A percentile compares a stretch with the other conserved stretches of the same genome.
Evolutionary conservation across 148 eudicot genomes (phyloP).

Genomic region (Vaccinium corymbosum): DNA sequence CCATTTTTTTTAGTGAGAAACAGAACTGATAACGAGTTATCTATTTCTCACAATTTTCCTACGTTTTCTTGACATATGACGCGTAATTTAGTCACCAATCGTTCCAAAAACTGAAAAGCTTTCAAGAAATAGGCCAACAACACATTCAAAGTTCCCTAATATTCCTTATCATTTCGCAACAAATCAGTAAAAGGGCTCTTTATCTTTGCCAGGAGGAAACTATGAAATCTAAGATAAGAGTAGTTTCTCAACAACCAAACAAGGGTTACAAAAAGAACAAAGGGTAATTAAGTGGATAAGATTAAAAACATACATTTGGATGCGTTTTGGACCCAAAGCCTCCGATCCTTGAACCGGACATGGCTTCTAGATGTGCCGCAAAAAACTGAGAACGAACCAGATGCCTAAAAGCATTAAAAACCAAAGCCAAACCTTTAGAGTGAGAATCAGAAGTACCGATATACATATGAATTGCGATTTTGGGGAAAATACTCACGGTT

Average conservation of each 20-base stretch:
- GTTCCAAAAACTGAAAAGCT: background rate
- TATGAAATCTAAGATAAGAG: background rate
- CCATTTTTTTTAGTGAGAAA: background rate
- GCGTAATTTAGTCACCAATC: background rate
- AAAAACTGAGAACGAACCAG: conserved; percentile 11
- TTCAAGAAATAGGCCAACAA: background rate
- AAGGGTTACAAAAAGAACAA: background rate
- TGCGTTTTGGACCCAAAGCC: conserved; percentile 12
- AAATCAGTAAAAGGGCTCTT: background rate
- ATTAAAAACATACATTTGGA: conserved; percentile 29
- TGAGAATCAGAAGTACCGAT: background rate
- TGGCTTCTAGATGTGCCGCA: background rate
- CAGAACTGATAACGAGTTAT: background rate
- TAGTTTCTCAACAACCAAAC: background rate
- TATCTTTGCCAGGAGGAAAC: background rate
- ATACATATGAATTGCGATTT: background rate
- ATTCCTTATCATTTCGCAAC: background rate
- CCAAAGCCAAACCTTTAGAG: background rate
- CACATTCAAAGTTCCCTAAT: background rate
- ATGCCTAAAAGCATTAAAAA: conserved; percentile 14
- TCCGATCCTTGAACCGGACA: conserved; percentile 7
- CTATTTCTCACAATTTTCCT: background rate
- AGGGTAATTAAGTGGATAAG: background rate
- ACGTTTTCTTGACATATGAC: background rate
- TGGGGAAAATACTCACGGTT: conserved; percentile 17